phyloP scores from a whole-genome alignment of 1,284 basidiomycete genomes.

The Cryptococcus sp. region DNA sequence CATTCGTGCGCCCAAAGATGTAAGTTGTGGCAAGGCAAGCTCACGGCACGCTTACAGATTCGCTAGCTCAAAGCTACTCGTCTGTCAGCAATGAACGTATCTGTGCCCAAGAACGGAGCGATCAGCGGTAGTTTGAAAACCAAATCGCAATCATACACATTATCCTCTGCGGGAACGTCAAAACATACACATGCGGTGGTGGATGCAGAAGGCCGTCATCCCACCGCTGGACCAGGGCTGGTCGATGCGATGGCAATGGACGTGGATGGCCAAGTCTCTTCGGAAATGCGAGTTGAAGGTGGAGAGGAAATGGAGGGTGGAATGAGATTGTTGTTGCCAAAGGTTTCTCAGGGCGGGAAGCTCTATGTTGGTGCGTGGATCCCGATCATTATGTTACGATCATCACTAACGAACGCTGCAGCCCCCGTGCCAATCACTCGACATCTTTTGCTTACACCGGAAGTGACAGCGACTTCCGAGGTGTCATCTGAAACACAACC shows the following conservation, averaged over 20 bases:
- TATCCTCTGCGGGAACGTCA: slow-evolving; percentile 25
- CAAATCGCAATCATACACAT: slow-evolving; percentile 32
- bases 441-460: slow-evolving; percentile 43
- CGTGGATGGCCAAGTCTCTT: slow-evolving; percentile 15
- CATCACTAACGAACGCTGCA: slow-evolving; percentile 9
- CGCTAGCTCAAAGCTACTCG: slow-evolving; percentile 45
- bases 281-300: slow-evolving; percentile 28
- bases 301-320: slow-evolving; percentile 48
- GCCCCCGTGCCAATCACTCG: slow-evolving; percentile 43
- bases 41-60: background rate
- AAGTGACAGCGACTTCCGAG: slow-evolving; percentile 7
- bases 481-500: background rate
- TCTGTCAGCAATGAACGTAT: slow-evolving; percentile 26
- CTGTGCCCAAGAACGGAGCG: slow-evolving; percentile 8
- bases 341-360: slow-evolving; percentile 30
- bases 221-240: slow-evolving; percentile 32
- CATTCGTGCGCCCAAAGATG: slow-evolving; percentile 46
- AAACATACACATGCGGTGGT: slow-evolving; percentile 17
- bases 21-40: slow-evolving; percentile 16
- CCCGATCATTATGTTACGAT: background rate
- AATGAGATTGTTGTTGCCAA: slow-evolving; percentile 46
- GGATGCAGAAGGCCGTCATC: slow-evolving; percentile 32
- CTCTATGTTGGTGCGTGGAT: slow-evolving; percentile 40
- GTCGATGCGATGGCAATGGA: slow-evolving; percentile 34
- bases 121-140: slow-evolving; percentile 30